These are phyloP conservation scores for Omphalea diandra DNA, from an alignment of 441 rosid genomes.

Conservation along the genomic window DNA sequence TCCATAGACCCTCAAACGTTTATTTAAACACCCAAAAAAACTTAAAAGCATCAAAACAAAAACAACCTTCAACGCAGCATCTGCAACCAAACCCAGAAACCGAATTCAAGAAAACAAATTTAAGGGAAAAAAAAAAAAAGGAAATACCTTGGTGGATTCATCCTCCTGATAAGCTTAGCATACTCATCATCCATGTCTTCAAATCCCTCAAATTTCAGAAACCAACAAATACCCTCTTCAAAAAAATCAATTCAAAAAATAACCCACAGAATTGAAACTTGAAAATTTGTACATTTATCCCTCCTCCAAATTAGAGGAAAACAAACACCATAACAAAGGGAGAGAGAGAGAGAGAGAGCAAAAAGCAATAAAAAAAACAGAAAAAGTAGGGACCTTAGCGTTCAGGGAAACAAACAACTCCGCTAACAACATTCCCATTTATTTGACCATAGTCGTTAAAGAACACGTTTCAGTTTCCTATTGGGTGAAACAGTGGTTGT, in stretches of 20 bases:
- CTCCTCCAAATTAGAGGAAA: conserved; percentile 44
- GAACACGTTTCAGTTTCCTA: conserved; percentile 25
- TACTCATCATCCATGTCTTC: conserved; percentile 79
- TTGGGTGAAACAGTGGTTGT: conserved; percentile 10
- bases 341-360: not conserved
- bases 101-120: conserved; percentile 4
- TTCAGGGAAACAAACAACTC: not conserved
- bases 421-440: not conserved
- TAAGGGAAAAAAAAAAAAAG: not conserved
- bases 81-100: conserved; percentile 10
- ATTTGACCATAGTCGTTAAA: not conserved
- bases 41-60: not conserved
- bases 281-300: conserved; percentile 1
- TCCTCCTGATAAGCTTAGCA: conserved; percentile 83
- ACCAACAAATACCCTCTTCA: not conserved
- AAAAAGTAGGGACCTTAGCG: conserved; percentile 4
- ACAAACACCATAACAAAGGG: not conserved
- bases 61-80: not conserved
- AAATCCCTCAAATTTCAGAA: not conserved
- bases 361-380: conserved; percentile 6
- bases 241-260: not conserved
- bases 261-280: conserved; percentile 1
- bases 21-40: not conserved
- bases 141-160: conserved; percentile 82
- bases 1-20: not conserved